Base-by-base conservation (phyloP, 352 stramenopile species). In the Phytopythium helicoides region DNA sequence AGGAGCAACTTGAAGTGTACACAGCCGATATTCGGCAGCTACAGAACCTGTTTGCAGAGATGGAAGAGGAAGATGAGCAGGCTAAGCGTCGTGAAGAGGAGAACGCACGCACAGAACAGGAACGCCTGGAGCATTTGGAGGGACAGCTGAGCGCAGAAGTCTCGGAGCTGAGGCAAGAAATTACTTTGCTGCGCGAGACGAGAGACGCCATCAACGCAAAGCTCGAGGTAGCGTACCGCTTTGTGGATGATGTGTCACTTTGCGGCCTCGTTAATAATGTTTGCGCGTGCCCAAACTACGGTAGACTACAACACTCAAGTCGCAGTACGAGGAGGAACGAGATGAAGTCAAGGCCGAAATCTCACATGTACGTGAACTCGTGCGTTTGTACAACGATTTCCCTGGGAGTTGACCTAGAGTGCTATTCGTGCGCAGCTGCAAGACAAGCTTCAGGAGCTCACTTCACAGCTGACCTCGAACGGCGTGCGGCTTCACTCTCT, bases 301-400 rank as follows among this genome's bases (percentile, higher is more conserved):
- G 36, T 47, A 86, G 65, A 68, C 60, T 54, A 72, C 68, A 54
- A 88, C 80, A 14, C 53, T 86, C 37, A 90, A 86, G 56, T 48
- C 54, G 33, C 80, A 90, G 47, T 90, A 88, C 41, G 73, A 85
- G 26, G 66, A 83, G 36, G 80, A 90, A 33, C 70, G 72, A 19
- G 49, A 72, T 15, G 75, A 81, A 52, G 34, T 86, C n/a, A 55
- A 83, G 26, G 77, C 87, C 26, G 77, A 90, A 59, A 76, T 66
- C 34, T 38, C 54, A 9, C 75, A 88, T 54, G 79, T n/a, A n/a
- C n/a, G n/a, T 89, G 65, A 53, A 70, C 60, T 8, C 16, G 55
- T 14, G 33, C 8, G 12, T 22, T 39, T 6, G 0, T 41, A 6
- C 10, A 9, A 19, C 22, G 50, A 26, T 22, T n/a, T 19, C 35